phyloP scores from a whole-genome alignment of 225 moss, liverwort and hornwort species.

The Bryum argenteum region DNA sequence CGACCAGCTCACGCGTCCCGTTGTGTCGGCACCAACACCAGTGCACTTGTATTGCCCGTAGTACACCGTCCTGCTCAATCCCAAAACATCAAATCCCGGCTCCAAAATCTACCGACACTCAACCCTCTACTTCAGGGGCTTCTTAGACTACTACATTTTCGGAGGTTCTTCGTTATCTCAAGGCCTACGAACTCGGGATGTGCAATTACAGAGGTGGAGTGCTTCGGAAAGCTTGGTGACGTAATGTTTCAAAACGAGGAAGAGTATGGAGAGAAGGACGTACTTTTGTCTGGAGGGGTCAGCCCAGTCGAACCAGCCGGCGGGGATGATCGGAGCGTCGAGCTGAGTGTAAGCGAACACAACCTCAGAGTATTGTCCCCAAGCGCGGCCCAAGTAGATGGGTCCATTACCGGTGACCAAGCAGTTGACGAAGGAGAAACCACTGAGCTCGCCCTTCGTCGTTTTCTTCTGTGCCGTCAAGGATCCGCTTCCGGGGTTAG shows the following conservation, averaged over 20 bases:
- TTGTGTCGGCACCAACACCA: slow-evolving; percentile 44
- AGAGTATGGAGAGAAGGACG: background rate
- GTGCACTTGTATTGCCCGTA: slow-evolving; percentile 53
- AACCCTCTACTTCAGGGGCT: too few species aligned
- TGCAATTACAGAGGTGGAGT: background rate
- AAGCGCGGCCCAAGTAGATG: slow-evolving; percentile 65
- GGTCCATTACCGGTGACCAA: slow-evolving; percentile 50
- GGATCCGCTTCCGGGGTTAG: slow-evolving; percentile 41
- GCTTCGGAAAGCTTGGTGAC: background rate
- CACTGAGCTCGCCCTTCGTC: slow-evolving; percentile 11
- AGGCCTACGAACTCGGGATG: background rate
- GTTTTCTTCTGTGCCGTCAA: slow-evolving; percentile 58
- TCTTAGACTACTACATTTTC: too few species aligned
- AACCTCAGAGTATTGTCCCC: slow-evolving; percentile 62
- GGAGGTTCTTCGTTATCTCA: too few species aligned
- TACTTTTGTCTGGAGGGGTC: slow-evolving; percentile 38
- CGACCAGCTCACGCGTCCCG: slow-evolving; percentile 44
- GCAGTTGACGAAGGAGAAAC: slow-evolving; percentile 55
- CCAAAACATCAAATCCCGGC: background rate
- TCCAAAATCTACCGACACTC: background rate
- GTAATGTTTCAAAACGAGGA: background rate
- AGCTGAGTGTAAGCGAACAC: slow-evolving; percentile 46
- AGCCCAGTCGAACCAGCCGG: slow-evolving; percentile 42
- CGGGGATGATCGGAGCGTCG: slow-evolving; percentile 29
- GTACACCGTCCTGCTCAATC: slow-evolving; percentile 45